Evolutionary conservation across 2,329 filamentous ascomycete genomes (phyloP).

Genomic region (Microcyclospora tardicrescens): DNA sequence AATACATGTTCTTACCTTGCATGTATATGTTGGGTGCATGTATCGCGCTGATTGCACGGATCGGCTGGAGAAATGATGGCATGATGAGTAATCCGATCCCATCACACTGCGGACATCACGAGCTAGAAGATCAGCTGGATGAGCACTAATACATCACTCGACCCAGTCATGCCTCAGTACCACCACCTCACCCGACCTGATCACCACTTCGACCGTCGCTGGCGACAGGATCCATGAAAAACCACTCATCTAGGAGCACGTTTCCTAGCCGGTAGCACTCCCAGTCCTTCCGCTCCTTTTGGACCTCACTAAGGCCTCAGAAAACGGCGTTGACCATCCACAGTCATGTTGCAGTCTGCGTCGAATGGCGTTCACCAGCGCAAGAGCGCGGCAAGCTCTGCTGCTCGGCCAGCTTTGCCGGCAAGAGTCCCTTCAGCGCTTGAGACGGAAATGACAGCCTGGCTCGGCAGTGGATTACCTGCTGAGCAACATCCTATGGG

Average conservation of each 20-base stretch:
- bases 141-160: too few species aligned
- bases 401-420: not conserved
- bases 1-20: too few species aligned
- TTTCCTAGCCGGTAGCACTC: not conserved
- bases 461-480: slow-evolving; percentile 4
- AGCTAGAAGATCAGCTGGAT: too few species aligned
- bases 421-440: slow-evolving; percentile 2
- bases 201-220: too few species aligned
- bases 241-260: not conserved
- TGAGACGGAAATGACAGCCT: slow-evolving; percentile 8
- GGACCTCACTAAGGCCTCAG: too few species aligned
- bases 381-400: slow-evolving; percentile 6
- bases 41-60: not conserved
- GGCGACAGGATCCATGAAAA: not conserved
- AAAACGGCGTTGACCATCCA: too few species aligned
- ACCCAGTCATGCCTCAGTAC: too few species aligned
- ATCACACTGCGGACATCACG: too few species aligned
- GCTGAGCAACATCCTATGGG: slow-evolving; percentile 18
- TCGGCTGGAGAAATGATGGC: not conserved
- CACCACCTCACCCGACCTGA: too few species aligned
- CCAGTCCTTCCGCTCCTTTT: too few species aligned
- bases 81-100: not conserved
- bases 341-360: too few species aligned
- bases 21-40: too few species aligned
- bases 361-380: slow-evolving; percentile 12